Percentiles rank a stretch among this genome's conserved stretches.
phyloP scores from a whole-genome alignment of 108 stramenopile genomes.

The Stephanodiscus minutulus region DNA sequence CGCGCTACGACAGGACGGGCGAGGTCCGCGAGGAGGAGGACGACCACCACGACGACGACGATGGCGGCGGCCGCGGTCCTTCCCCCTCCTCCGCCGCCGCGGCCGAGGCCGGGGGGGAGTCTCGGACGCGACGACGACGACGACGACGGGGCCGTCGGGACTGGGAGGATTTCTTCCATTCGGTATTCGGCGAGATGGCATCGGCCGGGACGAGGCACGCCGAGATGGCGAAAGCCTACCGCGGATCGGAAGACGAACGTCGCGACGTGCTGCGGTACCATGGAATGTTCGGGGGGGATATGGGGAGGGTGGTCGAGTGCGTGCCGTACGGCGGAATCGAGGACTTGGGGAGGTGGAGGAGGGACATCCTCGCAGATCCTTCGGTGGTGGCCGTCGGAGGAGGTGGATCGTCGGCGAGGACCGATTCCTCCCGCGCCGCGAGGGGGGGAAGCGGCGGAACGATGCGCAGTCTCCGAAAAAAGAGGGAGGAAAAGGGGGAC shows the following conservation, averaged over 20 bases:
- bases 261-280: constrained; percentile 34
- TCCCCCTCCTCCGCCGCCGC: too few relatives aligned
- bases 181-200: constrained; percentile 30
- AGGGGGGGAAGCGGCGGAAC: too few relatives aligned
- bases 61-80: too few relatives aligned
- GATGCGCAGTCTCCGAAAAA: too few relatives aligned
- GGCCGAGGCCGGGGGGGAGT: neutral
- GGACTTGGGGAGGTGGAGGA: constrained; percentile 27
- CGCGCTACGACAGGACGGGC: constrained; percentile 33
- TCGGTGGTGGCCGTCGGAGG: too few relatives aligned
- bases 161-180: constrained; percentile 39
- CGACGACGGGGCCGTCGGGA: neutral
- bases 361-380: constrained; percentile 36
- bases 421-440: too few relatives aligned
- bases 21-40: constrained; percentile 16
- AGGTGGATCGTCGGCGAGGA: constrained; percentile 17
- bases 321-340: constrained; percentile 5
- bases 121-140: too few relatives aligned
- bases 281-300: constrained; percentile 23
- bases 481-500: constrained; percentile 22
- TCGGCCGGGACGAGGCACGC: constrained; percentile 4
- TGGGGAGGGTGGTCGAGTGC: constrained; percentile 35
- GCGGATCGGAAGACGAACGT: constrained; percentile 15
- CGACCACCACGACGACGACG: neutral
- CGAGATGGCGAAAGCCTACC: neutral